Base-by-base conservation (phyloP, 73 alveolate genomes). In the Halteria grandinella region DNA sequence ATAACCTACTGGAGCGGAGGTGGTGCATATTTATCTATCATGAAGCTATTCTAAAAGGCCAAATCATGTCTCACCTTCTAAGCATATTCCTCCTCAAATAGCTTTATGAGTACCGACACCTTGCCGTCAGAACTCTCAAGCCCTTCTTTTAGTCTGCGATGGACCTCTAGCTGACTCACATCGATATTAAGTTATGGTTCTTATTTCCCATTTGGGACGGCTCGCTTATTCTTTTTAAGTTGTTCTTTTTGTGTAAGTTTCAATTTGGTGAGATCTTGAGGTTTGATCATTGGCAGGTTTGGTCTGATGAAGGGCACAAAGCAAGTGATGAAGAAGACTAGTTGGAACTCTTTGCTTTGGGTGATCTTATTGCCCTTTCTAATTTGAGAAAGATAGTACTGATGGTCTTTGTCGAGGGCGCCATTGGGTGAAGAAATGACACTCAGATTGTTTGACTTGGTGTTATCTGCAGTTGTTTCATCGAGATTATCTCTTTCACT, bases 241-340 rank as follows among this genome's bases (percentile, higher is more conserved):
- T 66, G 17, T 34, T 66, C 80, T 44, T 44, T 44, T 24, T 66
- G 17, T 4, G 15, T 5, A 29, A 32, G 27, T 32, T 66, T 66
- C 5, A 33, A 24, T 27, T 47, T 44, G 25, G 25, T 14, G 8
- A 66, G 43, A 20, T 57, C 45, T 6, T 18, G 2, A 1, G 43
- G 69, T 44, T 57, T 66, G 4, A 66, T n/a, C 36, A 11, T 1
- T 0, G 85, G 66, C 37, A 73, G n/a, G 29, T 73, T 53, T 6
- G 85, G 71, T n/a, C 71, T 37, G 14, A 73, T 73, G 44, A 73
- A 73, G 7, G 85, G 85, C 6, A 73, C 71, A 32, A 73, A 73
- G 15, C 69, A 53, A 8, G 85, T 73, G 2, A 73, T 73, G 41
- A 34, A 73, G 34, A 73, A 73, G 1, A 73, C 71, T 17, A 53